phyloP scores from a whole-genome alignment of 805 yeast species.

The Saccharomyces cerevisiae region DNA sequence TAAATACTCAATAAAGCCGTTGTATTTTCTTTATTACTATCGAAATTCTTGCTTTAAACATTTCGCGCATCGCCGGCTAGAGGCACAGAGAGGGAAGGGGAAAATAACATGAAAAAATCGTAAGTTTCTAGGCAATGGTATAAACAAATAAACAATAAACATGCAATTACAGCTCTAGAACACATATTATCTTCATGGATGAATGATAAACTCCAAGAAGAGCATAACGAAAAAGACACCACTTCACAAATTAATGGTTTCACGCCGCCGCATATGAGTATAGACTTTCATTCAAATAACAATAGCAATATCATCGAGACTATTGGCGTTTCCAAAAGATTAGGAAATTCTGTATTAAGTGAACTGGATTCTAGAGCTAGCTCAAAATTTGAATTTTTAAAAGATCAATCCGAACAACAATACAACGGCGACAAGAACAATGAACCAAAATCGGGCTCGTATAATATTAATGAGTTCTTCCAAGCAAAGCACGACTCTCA shows the following conservation, averaged over 20 bases:
- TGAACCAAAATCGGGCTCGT: neutral
- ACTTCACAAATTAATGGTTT: neutral
- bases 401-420: constrained; percentile 4
- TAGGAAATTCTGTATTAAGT: constrained; percentile 29
- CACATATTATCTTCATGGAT: constrained; percentile 7
- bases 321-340: constrained; percentile 28
- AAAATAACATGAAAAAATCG: neutral
- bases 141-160: neutral
- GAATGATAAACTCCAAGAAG: constrained; percentile 6
- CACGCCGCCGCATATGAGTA: neutral
- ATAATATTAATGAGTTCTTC: constrained; percentile 5
- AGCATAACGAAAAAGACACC: neutral
- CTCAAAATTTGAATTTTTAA: constrained; percentile 11
- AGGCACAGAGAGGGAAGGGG: neutral
- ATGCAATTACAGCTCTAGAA: neutral
- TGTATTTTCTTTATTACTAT: neutral
- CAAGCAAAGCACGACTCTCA: constrained; percentile 18
- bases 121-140: neutral
- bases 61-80: neutral
- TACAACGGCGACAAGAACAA: neutral
- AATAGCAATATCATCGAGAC: constrained; percentile 13
- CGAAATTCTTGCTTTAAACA: neutral
- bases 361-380: constrained; percentile 32
- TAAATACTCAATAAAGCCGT: neutral
- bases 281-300: constrained; percentile 12